Evolutionary conservation across 2,329 filamentous ascomycete species (phyloP).

Genomic region (Knoxdaviesia capensis): DNA sequence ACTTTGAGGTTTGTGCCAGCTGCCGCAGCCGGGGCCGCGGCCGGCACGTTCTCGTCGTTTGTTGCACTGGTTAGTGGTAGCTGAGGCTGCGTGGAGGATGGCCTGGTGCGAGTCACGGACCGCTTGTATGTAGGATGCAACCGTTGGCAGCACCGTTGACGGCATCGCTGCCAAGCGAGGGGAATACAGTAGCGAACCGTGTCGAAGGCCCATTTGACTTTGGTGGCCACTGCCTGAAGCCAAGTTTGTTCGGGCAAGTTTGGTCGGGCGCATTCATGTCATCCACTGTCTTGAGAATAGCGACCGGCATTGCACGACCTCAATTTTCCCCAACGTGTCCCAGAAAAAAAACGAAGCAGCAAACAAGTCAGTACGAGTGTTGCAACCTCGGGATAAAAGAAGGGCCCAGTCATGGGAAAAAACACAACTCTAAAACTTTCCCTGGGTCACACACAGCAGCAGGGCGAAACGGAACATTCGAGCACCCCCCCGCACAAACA

Average conservation of each 20-base stretch:
- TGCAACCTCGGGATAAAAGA: not conserved
- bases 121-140: not conserved
- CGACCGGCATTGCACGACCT: no score
- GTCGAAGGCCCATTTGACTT: no score
- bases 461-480: no score
- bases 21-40: conserved; percentile 1
- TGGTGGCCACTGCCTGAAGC: no score
- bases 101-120: not conserved
- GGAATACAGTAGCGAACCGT: no score
- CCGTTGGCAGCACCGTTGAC: not conserved
- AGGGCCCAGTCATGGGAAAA: not conserved
- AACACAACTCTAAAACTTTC: conserved; percentile 2
- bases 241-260: no score
- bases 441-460: conserved; percentile 4
- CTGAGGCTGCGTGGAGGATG: conserved; percentile 8
- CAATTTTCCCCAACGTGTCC: no score
- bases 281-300: no score
- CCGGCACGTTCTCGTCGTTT: conserved; percentile 1
- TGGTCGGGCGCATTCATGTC: no score
- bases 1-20: conserved; percentile 12
- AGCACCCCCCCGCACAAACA: no score
- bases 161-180: no score
- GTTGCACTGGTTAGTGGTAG: conserved; percentile 9
- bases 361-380: not conserved
- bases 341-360: no score